Conservation (phyloP, 2,329 filamentous ascomycete genomes). For the Elsinoe arachidis region DNA sequence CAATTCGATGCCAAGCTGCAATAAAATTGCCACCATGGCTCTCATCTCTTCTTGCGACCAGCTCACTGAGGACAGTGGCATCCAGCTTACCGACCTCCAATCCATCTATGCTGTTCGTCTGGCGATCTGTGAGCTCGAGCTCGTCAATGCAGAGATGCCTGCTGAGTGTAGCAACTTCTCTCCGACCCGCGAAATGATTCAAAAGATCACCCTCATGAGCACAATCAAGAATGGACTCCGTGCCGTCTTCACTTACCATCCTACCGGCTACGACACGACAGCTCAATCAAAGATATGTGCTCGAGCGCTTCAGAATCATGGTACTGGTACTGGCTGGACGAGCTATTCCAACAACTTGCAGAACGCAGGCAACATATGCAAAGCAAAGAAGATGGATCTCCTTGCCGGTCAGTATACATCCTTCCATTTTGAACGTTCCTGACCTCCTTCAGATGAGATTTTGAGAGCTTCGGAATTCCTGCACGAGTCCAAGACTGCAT, state of each 20-base stretch:
- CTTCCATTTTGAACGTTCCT: not conserved
- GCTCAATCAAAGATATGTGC: slow-evolving; percentile 17
- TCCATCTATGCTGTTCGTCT: slow-evolving; percentile 54
- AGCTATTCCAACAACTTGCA: slow-evolving; percentile 56
- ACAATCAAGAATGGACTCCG: slow-evolving; percentile 17
- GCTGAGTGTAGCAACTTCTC: slow-evolving; percentile 43
- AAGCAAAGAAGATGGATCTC: slow-evolving; percentile 49
- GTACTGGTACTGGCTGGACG: slow-evolving; percentile 51
- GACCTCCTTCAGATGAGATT: not conserved
- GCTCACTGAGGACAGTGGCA: slow-evolving; percentile 23
- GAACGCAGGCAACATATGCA: slow-evolving; percentile 54
- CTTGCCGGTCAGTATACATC: slow-evolving; percentile 40
- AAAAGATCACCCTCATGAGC: slow-evolving; percentile 21
- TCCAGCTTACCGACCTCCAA: slow-evolving; percentile 37
- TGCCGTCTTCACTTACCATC: slow-evolving; percentile 15
- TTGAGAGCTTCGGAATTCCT: not conserved
- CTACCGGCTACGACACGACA: slow-evolving; percentile 19
- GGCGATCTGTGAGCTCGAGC: slow-evolving; percentile 54
- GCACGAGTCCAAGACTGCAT: not conserved
- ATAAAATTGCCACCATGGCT: slow-evolving; percentile 42
- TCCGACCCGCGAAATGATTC: slow-evolving; percentile 30
- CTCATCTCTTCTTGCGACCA: slow-evolving; percentile 44
- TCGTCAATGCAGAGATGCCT: slow-evolving; percentile 44
- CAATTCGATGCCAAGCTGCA: slow-evolving; percentile 42
- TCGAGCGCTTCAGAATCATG: slow-evolving; percentile 31